Base-by-base conservation (phyloP, 208 protist genomes). In the Crithidia sp. region DNA sequence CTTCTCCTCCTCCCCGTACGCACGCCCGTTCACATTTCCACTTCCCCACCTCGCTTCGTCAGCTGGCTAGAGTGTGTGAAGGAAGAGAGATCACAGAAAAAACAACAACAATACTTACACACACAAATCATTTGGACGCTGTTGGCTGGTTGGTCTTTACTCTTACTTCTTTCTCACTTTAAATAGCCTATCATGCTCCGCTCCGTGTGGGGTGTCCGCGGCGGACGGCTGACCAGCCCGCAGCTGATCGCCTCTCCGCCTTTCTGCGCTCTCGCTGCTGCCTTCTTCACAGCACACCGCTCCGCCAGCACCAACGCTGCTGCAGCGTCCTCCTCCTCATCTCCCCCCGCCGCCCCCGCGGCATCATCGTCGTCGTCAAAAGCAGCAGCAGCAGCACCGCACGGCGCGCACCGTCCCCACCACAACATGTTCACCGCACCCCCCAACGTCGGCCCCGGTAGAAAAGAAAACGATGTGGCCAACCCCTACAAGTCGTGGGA, bases 401-500 rank as follows among this genome's bases (percentile, higher is more conserved):
- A 28, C 28, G 28, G 28, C 28, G 28, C 28, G 28, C 28, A 36
- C 16, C n/a, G 14, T 5, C n/a, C n/a, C 37, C 61, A 39, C 52
- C 69, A 66, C 63, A 75, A 66, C 16, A 67, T 56, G 64, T 91
- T 94, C 56, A 85, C 68, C 14, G 80, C 83, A 14, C 78, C 86
- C 3, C 79, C 79, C 5, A 84, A 90, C 50, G 74, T 85, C n/a
- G 82, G 86, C 39, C 52, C 77, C 12, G 84, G 84, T 14, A 68
- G 87, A 12, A 77, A 67, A 37, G 68, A 76, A 41, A 58, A 73
- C 60, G 77, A 82, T 14, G 77, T 88, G 58, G 91, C 91, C 44
- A 95, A 95, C 56, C 91, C 91, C 13, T 95, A 85, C 82, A 95
- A 95, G 73, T 95, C 91, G 44, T 93, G 91, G 88, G 82, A 93